phyloP scores from a whole-genome alignment of 139 green algal genomes.

The Raphidocelis subcapitata region DNA sequence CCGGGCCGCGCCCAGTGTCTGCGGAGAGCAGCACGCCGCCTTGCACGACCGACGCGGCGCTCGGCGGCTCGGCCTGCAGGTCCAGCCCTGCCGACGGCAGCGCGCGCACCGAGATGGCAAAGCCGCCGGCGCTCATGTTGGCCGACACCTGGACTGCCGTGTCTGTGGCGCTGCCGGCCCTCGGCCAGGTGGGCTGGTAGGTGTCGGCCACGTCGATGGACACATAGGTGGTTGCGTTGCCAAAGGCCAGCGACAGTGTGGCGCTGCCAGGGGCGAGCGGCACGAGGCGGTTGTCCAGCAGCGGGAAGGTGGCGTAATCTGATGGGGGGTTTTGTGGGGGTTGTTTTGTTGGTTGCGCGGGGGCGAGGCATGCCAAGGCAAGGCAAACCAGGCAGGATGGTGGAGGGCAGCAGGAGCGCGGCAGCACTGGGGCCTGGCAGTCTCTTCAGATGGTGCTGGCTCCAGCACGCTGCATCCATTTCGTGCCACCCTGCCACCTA shows the following conservation, averaged over 20 bases:
- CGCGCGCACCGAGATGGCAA: neutral
- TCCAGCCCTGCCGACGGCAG: conserved; percentile 4
- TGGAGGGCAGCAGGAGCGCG: no score
- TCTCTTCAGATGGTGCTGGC: no score
- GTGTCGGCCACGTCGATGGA: conserved; percentile 35
- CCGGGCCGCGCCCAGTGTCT: neutral
- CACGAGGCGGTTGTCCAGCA: conserved; percentile 21
- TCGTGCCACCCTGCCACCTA: neutral
- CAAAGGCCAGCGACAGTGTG: conserved; percentile 19
- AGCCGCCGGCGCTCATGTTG: conserved; percentile 34
- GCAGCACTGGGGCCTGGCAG: no score
- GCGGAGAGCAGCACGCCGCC: conserved; percentile 1
- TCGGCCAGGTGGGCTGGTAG: conserved; percentile 33
- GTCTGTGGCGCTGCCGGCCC: conserved; percentile 13
- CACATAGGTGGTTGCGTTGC: conserved; percentile 7
- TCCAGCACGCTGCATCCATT: no score
- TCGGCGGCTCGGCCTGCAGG: conserved; percentile 1
- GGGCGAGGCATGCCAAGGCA: no score
- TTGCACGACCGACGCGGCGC: neutral
- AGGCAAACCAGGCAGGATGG: no score
- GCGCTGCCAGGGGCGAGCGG: conserved; percentile 21
- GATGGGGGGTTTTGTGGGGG: neutral
- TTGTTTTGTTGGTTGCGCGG: no score
- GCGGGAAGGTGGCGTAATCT: conserved; percentile 14
- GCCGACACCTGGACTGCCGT: conserved; percentile 11